phyloP scores from a whole-genome alignment of 1,284 basidiomycete genomes.

The Ganoderma lucidum region DNA sequence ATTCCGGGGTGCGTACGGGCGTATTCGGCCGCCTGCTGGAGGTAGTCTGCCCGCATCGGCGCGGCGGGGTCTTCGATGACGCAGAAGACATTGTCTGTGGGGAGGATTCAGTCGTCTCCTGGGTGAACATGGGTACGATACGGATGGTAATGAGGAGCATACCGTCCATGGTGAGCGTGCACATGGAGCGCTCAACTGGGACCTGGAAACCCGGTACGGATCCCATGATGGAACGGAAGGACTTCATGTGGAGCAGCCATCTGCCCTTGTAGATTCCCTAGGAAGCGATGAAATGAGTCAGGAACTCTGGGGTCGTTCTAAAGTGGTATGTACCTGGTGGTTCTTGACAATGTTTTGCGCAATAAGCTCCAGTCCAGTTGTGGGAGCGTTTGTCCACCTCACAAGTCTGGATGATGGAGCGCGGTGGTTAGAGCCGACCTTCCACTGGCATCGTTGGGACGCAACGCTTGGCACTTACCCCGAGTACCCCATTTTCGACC shows the following conservation, averaged over 20 bases:
- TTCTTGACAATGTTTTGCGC: slow-evolving; percentile 72
- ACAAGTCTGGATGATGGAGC: slow-evolving; percentile 57
- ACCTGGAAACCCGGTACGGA: slow-evolving; percentile 58
- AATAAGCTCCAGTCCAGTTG: slow-evolving; percentile 71
- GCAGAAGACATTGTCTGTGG: slow-evolving; percentile 73
- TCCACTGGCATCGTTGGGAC: not conserved
- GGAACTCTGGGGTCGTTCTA: not conserved
- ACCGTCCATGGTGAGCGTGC: slow-evolving; percentile 73
- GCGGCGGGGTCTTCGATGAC: slow-evolving; percentile 76
- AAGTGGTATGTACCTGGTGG: slow-evolving; percentile 57
- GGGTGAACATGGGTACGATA: not conserved
- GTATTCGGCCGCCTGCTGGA: slow-evolving; percentile 39
- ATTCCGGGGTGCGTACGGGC: slow-evolving; percentile 24
- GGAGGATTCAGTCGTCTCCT: not conserved
- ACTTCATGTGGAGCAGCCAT: slow-evolving; percentile 75
- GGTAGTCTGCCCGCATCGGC: slow-evolving; percentile 67
- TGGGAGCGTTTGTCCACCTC: slow-evolving; percentile 81
- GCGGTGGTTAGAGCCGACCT: slow-evolving; percentile 25
- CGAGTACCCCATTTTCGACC: slow-evolving; percentile 29
- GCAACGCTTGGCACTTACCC: slow-evolving; percentile 16
- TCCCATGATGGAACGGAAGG: slow-evolving; percentile 73
- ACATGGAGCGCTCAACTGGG: slow-evolving; percentile 73
- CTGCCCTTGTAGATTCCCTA: slow-evolving; percentile 65
- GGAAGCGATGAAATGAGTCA: slow-evolving; percentile 20
- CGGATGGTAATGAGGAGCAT: not conserved